Percentiles rank a stretch among this genome's conserved stretches.
Conservation (phyloP, 768 basidiomycete species). For the Russula griseocarnosa region DNA sequence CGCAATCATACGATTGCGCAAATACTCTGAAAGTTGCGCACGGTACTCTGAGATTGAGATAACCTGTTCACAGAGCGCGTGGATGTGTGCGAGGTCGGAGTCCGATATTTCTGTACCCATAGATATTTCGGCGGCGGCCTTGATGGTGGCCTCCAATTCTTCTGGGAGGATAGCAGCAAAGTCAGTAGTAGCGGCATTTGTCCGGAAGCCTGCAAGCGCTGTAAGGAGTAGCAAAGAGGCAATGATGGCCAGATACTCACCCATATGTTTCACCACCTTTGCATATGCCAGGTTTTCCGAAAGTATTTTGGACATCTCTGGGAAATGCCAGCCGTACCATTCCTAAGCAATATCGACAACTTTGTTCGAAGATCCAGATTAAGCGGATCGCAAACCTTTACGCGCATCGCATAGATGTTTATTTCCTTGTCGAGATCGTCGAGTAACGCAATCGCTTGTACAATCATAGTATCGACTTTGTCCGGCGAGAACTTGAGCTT, state of each 20-base stretch:
- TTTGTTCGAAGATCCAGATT: neutral
- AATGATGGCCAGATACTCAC: constrained; percentile 59
- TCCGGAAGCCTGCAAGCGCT: constrained; percentile 71
- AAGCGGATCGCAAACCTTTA: constrained; percentile 58
- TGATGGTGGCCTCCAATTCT: constrained; percentile 92
- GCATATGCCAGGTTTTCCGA: constrained; percentile 97
- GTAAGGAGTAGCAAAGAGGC: neutral
- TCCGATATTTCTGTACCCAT: constrained; percentile 99
- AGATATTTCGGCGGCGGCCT: constrained; percentile 94
- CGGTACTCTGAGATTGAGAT: constrained; percentile 96
- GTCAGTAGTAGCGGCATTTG: constrained; percentile 81
- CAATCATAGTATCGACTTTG: constrained; percentile 99
- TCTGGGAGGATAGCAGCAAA: constrained; percentile 92
- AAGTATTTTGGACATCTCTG: constrained; percentile 98
- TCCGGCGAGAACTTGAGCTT: constrained; percentile 99
- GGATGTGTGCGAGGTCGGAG: constrained; percentile 93
- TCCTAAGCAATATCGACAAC: constrained; percentile 53
- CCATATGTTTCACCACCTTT: constrained; percentile 89
- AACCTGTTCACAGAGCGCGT: constrained; percentile 96
- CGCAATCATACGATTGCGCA: constrained; percentile 96
- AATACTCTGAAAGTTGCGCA: constrained; percentile 90
- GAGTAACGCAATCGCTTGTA: constrained; percentile 95
- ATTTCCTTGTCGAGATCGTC: constrained; percentile 99
- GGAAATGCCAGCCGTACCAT: constrained; percentile 99
- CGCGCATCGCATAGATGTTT: constrained; percentile 98